Percentiles rank a stretch among this genome's conserved stretches.
Evolutionary conservation across 1,284 basidiomycete genomes (phyloP).

Genomic region (Rhodotorula sp.): DNA sequence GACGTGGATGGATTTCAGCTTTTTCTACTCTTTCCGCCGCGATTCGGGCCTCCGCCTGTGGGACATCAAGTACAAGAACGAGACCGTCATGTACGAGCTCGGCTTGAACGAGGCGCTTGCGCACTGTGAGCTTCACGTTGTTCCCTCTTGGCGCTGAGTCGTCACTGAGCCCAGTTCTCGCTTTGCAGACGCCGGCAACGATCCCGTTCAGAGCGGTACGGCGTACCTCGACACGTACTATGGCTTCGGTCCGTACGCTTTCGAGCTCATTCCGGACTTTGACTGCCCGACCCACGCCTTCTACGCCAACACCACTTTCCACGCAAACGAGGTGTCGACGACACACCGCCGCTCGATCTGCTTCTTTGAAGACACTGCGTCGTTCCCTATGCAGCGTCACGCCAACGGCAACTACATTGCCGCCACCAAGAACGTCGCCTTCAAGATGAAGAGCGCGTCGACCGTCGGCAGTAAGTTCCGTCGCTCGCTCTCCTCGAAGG

Average conservation of each 20-base stretch:
- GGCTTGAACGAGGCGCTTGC: constrained; percentile 48
- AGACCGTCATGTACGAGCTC: constrained; percentile 65
- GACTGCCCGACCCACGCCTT: constrained; percentile 47
- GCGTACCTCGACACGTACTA: constrained; percentile 39
- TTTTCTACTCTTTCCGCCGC: constrained; percentile 47
- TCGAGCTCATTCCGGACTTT: constrained; percentile 45
- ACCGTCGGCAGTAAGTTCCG: constrained; percentile 44
- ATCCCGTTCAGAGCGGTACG: constrained; percentile 33
- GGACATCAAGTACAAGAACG: constrained; percentile 63
- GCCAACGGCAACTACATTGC: constrained; percentile 43
- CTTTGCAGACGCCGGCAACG: constrained; percentile 32
- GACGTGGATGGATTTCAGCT: constrained; percentile 43
- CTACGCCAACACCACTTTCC: constrained; percentile 44
- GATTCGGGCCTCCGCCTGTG: constrained; percentile 60
- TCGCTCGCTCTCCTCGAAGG: background rate
- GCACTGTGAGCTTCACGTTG: constrained; percentile 13
- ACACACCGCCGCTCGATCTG: constrained; percentile 46
- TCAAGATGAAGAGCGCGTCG: constrained; percentile 45
- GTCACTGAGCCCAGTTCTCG: background rate
- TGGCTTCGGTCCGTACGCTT: constrained; percentile 46
- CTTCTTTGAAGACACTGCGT: constrained; percentile 46
- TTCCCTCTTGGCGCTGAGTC: too few relatives aligned
- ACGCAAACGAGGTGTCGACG: constrained; percentile 45
- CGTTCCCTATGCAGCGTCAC: constrained; percentile 47
- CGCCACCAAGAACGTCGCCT: constrained; percentile 47